These are phyloP conservation scores for Globisporangium megalacanthum DNA, from an alignment of 352 stramenopile species.

Conservation along the genomic window DNA sequence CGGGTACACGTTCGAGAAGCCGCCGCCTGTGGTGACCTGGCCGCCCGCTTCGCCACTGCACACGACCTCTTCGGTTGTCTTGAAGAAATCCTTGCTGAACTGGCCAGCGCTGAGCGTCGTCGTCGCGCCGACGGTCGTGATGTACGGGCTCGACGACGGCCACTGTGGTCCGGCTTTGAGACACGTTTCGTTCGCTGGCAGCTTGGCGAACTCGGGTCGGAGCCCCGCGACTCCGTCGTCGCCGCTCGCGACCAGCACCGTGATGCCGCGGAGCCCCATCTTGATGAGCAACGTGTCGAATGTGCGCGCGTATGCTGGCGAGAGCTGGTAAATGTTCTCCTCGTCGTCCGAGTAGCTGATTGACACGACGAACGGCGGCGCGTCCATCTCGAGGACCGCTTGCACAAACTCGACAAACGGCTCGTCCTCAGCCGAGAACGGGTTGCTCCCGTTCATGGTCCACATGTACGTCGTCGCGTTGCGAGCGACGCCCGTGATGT, in stretches of 20 bases:
- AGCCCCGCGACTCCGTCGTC: conserved; percentile 86
- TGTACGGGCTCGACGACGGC: conserved; percentile 82
- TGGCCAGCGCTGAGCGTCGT: conserved; percentile 38
- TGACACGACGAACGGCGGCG: conserved; percentile 77
- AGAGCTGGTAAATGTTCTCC: conserved; percentile 81
- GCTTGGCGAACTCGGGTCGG: conserved; percentile 54
- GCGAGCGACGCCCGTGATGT: conserved; percentile 79
- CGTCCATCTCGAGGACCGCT: conserved; percentile 57
- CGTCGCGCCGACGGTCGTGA: conserved; percentile 89
- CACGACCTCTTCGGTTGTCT: conserved; percentile 67
- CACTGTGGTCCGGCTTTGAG: conserved; percentile 63
- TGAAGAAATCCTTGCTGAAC: conserved; percentile 47
- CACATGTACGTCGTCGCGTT: conserved; percentile 78
- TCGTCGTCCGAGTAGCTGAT: conserved; percentile 91
- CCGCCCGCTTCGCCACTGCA: conserved; percentile 65
- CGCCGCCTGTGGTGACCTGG: conserved; percentile 82
- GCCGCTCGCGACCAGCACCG: conserved; percentile 79
- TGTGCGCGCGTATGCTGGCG: conserved; percentile 57
- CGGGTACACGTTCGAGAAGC: conserved; percentile 82
- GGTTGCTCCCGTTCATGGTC: conserved; percentile 81
- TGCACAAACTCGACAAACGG: conserved; percentile 83
- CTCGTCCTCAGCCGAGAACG: conserved; percentile 78
- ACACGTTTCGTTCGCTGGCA: conserved; percentile 47
- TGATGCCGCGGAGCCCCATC: conserved; percentile 82
- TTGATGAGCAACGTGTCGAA: conserved; percentile 89